Evolutionary conservation across 495 filamentous ascomycete genomes (phyloP), one percentile per base, ranked within the genome.

Genomic region (Neurospora sp.): DNA sequence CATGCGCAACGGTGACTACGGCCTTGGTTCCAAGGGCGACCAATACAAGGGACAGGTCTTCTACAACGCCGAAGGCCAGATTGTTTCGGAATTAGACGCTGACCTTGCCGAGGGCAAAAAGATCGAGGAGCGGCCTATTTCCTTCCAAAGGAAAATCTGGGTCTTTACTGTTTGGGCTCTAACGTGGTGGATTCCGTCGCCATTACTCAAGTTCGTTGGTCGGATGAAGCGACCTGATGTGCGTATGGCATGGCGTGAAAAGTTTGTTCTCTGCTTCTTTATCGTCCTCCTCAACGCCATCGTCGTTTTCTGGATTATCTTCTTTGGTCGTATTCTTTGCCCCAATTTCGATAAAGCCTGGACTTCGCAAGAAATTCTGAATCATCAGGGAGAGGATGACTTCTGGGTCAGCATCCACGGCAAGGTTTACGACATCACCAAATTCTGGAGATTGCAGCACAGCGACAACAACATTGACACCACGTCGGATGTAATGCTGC

Each of bases 181-280:
- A 68, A 98, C 96, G 2, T 98, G 93, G 78, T 98, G 93, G 94
- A 96, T 97, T 74, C 96, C 96, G 1, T 97, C 94, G 3, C 94
- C 94, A 69, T 70, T 90, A 1, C 87, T 99, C 3, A 85, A 85
- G n/a, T 91, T 87, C 70, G 76, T 98, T 74, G 96, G 96, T 20
- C 91, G 96, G 22, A 99, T 98, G 96, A 97, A 97, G 83, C 90
- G 96, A 53, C 96, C 96, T 2, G 96, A 99, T 82, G 92, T 99
- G 53, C 91, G 96, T 1, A 92, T 98, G 89, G 96, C 96, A 6
- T 99, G 96, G 96, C 85, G 95, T 79, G 96, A 99, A 77, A 99
- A 99, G 82, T 44, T 99, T 45, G 90, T 97, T 6, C 85, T 99
- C 10, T 87, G 93, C 37, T 82, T 91, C 40, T 72, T 97, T 72